Evolutionary conservation across 2,329 filamentous ascomycete species (phyloP).

Genomic region (Sarocladiaceae sp.): DNA sequence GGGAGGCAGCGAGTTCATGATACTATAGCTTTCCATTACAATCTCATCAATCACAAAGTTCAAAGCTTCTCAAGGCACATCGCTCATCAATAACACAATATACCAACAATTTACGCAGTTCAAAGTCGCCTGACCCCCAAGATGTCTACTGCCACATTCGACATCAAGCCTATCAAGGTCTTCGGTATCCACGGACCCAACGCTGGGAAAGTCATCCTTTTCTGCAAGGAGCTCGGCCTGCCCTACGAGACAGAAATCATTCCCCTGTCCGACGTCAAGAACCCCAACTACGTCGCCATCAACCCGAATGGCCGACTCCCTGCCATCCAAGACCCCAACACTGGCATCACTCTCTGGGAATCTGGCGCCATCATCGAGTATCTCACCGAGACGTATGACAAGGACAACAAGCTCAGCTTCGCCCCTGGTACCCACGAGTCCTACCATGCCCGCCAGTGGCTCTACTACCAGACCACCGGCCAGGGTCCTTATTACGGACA

Average conservation of each 20-base stretch:
- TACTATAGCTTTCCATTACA: too few relatives aligned
- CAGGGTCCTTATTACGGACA: conserved; percentile 41
- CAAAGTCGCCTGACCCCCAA: too few relatives aligned
- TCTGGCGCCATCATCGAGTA: conserved; percentile 22
- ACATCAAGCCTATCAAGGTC: too few relatives aligned
- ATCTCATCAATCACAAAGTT: too few relatives aligned
- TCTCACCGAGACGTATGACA: conserved; percentile 20
- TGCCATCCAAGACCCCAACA: conserved; percentile 27
- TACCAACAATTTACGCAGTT: too few relatives aligned
- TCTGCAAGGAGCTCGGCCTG: conserved; percentile 19
- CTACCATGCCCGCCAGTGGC: conserved; percentile 15
- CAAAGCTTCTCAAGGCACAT: too few relatives aligned
- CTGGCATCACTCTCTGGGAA: conserved; percentile 24
- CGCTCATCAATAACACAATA: too few relatives aligned
- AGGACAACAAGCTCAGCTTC: conserved; percentile 13
- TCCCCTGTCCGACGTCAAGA: conserved; percentile 18
- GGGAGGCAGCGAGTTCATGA: too few relatives aligned
- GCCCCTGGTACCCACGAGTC: conserved; percentile 9
- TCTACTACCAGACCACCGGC: conserved; percentile 20
- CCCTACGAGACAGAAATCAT: conserved; percentile 18
- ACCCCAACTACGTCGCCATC: conserved; percentile 17
- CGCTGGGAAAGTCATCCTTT: conserved; percentile 15
- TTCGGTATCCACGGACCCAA: not conserved
- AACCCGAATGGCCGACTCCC: conserved; percentile 30
- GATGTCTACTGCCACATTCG: too few relatives aligned